These are phyloP conservation scores for Pascua sp. DNA, from an alignment of 1,284 basidiomycete genomes.

Conservation along the genomic window DNA sequence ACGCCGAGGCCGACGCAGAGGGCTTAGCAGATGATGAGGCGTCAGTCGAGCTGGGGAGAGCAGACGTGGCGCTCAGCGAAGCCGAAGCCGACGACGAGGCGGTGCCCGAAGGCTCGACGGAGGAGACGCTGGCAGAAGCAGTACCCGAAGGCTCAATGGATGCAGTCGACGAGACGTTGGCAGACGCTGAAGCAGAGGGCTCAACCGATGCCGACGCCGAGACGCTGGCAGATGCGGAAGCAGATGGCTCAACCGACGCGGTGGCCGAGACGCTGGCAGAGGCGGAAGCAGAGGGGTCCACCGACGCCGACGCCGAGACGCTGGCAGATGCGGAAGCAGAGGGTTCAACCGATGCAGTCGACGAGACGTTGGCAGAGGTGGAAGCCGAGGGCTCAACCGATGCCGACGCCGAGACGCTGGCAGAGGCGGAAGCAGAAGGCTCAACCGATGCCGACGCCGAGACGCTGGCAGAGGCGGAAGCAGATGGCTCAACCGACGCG, in stretches of 20 bases:
- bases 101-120: neutral
- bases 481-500: neutral
- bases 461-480: neutral
- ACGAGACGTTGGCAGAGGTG: neutral
- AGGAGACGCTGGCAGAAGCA: too few relatives aligned
- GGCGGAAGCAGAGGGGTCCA: too few relatives aligned
- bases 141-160: slow-evolving; percentile 3
- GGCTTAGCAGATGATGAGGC: neutral
- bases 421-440: neutral
- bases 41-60: neutral
- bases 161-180: neutral
- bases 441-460: slow-evolving; percentile 1
- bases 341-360: too few relatives aligned
- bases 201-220: neutral
- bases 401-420: neutral
- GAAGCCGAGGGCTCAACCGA: slow-evolving; percentile 4
- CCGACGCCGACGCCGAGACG: too few relatives aligned
- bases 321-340: too few relatives aligned
- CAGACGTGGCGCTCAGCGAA: neutral
- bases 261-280: slow-evolving; percentile 1
- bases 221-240: too few relatives aligned
- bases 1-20: slow-evolving; percentile 1
- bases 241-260: neutral
- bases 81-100: neutral
- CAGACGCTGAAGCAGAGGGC: neutral